These are phyloP conservation scores for Colletotrichum ledebouriae DNA, from an alignment of 2,329 filamentous ascomycete genomes.

Conservation along the genomic window DNA sequence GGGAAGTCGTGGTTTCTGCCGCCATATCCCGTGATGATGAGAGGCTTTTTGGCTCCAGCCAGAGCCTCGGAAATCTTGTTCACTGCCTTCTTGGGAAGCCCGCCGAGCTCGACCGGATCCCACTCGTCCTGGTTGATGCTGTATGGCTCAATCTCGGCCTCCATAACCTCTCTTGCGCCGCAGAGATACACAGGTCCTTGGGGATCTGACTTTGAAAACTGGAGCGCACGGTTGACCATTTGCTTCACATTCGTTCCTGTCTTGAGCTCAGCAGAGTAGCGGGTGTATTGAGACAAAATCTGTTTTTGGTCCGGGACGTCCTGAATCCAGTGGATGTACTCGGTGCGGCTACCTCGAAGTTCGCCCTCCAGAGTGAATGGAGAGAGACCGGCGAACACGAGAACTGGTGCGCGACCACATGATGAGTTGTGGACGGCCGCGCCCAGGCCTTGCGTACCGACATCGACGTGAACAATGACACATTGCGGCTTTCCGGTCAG, in stretches of 20 bases:
- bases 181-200: conserved; percentile 81
- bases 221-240: conserved; percentile 82
- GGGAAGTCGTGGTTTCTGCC: conserved; percentile 77
- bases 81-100: conserved; percentile 65
- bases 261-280: conserved; percentile 83
- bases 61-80: conserved; percentile 73
- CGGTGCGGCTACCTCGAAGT: conserved; percentile 76
- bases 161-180: conserved; percentile 82
- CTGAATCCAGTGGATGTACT: conserved; percentile 85
- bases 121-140: conserved; percentile 76
- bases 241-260: conserved; percentile 85
- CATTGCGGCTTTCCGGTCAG: conserved; percentile 77
- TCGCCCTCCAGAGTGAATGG: conserved; percentile 81
- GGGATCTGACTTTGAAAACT: conserved; percentile 80
- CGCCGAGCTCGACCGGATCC: conserved; percentile 78
- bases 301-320: conserved; percentile 81
- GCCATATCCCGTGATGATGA: conserved; percentile 78
- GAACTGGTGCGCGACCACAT: conserved; percentile 75
- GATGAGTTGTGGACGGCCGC: conserved; percentile 81
- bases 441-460: conserved; percentile 79
- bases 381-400: conserved; percentile 80
- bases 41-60: conserved; percentile 72
- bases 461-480: conserved; percentile 81
- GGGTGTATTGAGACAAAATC: conserved; percentile 83
- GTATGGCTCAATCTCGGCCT: conserved; percentile 84